phyloP scores from a whole-genome alignment of 306 rosid genomes.

The Rubus parviflorus region DNA sequence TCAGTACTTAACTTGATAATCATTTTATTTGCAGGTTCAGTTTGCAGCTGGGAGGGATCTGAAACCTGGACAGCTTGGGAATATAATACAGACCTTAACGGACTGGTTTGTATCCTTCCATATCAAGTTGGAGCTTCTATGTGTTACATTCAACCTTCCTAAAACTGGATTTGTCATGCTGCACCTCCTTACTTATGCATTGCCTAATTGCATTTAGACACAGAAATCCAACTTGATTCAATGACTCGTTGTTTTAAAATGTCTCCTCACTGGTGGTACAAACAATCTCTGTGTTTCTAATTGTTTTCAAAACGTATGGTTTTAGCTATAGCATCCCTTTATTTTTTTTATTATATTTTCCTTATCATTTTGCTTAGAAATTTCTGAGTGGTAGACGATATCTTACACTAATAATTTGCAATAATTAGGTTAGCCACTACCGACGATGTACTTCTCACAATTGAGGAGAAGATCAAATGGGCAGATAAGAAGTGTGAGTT shows the following conservation, averaged over 20 bases:
- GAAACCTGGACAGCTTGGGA: slow-evolving; percentile 26
- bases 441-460: slow-evolving; percentile 21
- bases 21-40: slow-evolving; percentile 19
- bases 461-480: slow-evolving; percentile 27
- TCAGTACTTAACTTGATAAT: slow-evolving; percentile 1
- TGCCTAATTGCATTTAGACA: not conserved
- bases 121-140: not conserved
- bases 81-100: slow-evolving; percentile 12
- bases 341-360: not conserved
- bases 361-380: not conserved
- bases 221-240: no score
- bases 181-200: slow-evolving; percentile 3
- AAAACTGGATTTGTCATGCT: not conserved
- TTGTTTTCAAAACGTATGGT: not conserved
- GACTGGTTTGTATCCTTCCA: slow-evolving; percentile 17
- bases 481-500: slow-evolving; percentile 21
- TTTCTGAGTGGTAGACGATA: not conserved
- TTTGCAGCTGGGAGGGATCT: slow-evolving; percentile 28
- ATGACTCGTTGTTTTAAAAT: no score
- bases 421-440: slow-evolving; percentile 14
- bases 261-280: no score
- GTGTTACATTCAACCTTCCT: not conserved
- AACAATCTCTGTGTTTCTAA: not conserved
- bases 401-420: not conserved
- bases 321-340: not conserved